Evolutionary conservation across 495 filamentous ascomycete genomes (phyloP).

Genomic region (Melanomma pulvis-pyrius): DNA sequence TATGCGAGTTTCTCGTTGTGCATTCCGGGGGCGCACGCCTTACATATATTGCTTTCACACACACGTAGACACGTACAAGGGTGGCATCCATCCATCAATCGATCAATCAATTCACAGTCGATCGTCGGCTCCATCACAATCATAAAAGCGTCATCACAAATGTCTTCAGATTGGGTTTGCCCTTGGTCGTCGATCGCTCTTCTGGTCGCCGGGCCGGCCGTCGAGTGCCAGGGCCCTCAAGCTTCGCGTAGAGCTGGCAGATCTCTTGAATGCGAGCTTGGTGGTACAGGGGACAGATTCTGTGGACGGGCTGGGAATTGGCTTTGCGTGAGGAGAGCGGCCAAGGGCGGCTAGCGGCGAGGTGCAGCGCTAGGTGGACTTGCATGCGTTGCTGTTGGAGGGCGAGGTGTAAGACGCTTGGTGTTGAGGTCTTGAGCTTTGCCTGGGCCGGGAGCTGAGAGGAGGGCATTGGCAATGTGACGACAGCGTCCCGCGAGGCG

Average conservation of each 20-base stretch:
- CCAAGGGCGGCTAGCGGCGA: conserved; percentile 1
- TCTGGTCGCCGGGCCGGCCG: too few relatives aligned
- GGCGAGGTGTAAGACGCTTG: background rate
- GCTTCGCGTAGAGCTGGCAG: conserved; percentile 6
- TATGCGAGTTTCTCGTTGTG: background rate
- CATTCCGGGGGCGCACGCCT: too few relatives aligned
- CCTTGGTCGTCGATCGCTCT: too few relatives aligned
- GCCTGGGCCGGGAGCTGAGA: background rate
- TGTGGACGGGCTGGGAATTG: conserved; percentile 2
- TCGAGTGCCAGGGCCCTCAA: background rate
- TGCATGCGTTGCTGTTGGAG: background rate
- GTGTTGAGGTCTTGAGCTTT: background rate
- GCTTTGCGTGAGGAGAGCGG: background rate
- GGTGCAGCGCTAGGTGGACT: background rate
- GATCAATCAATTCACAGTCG: too few relatives aligned
- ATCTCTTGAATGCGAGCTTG: conserved; percentile 10
- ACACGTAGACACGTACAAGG: too few relatives aligned
- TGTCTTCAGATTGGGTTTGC: too few relatives aligned
- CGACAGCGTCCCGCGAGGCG: background rate
- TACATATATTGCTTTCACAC: too few relatives aligned
- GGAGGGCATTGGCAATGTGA: background rate
- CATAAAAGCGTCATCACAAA: too few relatives aligned
- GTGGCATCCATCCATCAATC: too few relatives aligned
- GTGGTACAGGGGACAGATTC: background rate
- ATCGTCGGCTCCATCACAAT: too few relatives aligned